These are phyloP conservation scores for Cercospora zeae-maydis DNA, from an alignment of 2,329 filamentous ascomycete genomes.

Conservation along the genomic window DNA sequence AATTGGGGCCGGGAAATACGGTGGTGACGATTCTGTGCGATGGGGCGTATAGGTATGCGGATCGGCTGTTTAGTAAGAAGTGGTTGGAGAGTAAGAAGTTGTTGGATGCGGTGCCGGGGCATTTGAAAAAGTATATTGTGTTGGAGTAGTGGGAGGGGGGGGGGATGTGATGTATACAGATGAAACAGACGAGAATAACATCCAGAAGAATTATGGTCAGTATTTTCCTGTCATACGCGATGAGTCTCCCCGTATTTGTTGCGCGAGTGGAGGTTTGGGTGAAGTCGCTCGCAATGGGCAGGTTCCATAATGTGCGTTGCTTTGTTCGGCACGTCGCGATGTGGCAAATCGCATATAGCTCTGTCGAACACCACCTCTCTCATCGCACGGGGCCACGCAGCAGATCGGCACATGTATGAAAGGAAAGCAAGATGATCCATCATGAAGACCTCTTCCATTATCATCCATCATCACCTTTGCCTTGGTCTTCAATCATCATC, in stretches of 20 bases:
- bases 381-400: too few relatives aligned
- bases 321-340: too few relatives aligned
- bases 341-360: too few relatives aligned
- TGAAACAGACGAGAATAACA: not conserved
- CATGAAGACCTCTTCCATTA: not conserved
- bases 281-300: too few relatives aligned
- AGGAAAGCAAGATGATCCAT: too few relatives aligned
- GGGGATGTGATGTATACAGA: not conserved
- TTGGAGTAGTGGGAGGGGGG: constrained; percentile 55
- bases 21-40: constrained; percentile 94
- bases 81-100: constrained; percentile 89
- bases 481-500: not conserved
- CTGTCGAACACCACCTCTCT: too few relatives aligned
- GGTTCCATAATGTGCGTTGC: too few relatives aligned
- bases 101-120: constrained; percentile 73
- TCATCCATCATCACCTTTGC: not conserved
- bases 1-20: constrained; percentile 80
- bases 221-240: too few relatives aligned
- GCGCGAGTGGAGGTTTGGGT: too few relatives aligned
- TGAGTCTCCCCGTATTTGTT: too few relatives aligned
- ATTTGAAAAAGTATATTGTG: constrained; percentile 90
- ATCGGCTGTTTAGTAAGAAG: constrained; percentile 83
- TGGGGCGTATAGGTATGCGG: constrained; percentile 95
- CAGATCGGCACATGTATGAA: too few relatives aligned
- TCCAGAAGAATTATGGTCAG: not conserved